Conservation (phyloP, 1,139 yeast genomes). For the Fermentozyma sake region DNA sequence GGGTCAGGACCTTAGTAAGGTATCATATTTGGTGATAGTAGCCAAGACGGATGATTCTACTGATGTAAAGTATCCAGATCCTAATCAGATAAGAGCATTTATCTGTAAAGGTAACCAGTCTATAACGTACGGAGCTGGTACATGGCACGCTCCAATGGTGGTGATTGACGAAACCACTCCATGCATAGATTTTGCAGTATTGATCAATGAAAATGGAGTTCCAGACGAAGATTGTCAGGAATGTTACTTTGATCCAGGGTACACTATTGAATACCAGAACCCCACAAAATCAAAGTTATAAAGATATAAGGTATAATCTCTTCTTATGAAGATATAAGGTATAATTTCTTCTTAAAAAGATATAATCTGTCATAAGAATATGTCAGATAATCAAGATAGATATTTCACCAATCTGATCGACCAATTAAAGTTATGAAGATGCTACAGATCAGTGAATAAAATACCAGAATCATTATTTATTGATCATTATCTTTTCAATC, state of each 20-base stretch:
- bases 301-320: no score
- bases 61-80: constrained; percentile 52
- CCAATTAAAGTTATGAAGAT: no score
- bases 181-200: constrained; percentile 74
- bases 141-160: constrained; percentile 90
- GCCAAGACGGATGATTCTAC: constrained; percentile 51
- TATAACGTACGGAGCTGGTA: constrained; percentile 76
- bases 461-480: no score
- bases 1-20: constrained; percentile 53
- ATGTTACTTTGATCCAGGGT: constrained; percentile 63
- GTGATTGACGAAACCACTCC: constrained; percentile 52
- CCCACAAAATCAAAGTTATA: constrained; percentile 4
- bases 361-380: no score
- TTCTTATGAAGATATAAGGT: no score
- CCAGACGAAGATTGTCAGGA: constrained; percentile 82
- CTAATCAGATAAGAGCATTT: constrained; percentile 58
- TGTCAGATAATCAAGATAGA: no score
- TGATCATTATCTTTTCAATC: no score
- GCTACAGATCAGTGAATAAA: no score
- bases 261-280: constrained; percentile 27
- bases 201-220: constrained; percentile 78
- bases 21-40: constrained; percentile 75
- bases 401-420: no score
- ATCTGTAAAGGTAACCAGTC: constrained; percentile 80
- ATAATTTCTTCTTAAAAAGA: no score